A percentile compares a stretch with the other conserved stretches of the same genome.
phyloP scores from a whole-genome alignment of 352 stramenopile species.

The Pythium dissimile region DNA sequence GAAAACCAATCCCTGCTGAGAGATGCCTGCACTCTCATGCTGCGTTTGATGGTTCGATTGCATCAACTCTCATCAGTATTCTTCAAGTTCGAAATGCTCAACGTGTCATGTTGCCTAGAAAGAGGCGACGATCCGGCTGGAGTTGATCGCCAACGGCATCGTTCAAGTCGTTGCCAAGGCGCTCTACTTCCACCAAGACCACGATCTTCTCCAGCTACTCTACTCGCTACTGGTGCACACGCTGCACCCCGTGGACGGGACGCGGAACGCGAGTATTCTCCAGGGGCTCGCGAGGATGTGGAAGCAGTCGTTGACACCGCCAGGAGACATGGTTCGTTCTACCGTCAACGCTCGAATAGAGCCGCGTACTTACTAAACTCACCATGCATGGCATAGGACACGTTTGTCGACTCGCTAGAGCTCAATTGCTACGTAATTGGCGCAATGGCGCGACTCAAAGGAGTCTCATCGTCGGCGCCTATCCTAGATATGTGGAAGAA shows the following conservation, averaged over 20 bases:
- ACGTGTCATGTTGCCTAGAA: conserved; percentile 1
- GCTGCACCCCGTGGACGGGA: conserved; percentile 4
- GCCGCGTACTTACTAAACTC: background rate
- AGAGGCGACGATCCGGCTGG: background rate
- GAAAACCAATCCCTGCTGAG: background rate
- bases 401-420: conserved; percentile 33
- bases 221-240: conserved; percentile 2
- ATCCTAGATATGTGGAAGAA: conserved; percentile 16
- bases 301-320: conserved; percentile 20
- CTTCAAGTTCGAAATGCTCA: too few relatives aligned
- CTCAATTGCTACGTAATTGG: conserved; percentile 33
- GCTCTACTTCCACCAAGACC: conserved; percentile 8
- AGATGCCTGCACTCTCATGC: background rate
- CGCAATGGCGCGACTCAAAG: conserved; percentile 23
- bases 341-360: background rate
- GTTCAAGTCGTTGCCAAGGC: conserved; percentile 16
- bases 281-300: conserved; percentile 18
- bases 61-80: too few relatives aligned
- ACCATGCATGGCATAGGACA: conserved; percentile 18
- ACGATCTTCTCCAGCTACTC: background rate
- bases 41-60: background rate
- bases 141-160: conserved; percentile 15
- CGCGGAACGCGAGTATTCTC: conserved; percentile 12
- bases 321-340: conserved; percentile 19
- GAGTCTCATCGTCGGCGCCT: conserved; percentile 6